Evolutionary conservation across 352 stramenopile genomes (phyloP), one percentile per base, ranked within the genome.

Genomic region (Ophiocytium majus): DNA sequence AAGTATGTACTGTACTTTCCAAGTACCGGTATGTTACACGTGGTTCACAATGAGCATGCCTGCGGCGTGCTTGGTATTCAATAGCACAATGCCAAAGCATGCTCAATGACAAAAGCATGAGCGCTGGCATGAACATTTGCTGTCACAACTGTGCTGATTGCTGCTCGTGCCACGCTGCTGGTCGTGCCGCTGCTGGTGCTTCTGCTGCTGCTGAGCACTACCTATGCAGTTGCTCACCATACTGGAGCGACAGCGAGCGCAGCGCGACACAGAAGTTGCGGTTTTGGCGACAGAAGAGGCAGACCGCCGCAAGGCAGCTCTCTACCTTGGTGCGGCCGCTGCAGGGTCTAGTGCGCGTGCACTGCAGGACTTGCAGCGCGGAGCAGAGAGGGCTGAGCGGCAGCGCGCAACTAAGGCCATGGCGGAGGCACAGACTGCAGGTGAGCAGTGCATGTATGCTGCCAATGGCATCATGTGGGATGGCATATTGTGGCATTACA

Each of bases 291-390:
- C 0, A 31, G 57, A 86, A 76, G 83, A 86, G 76, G 83, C 82
- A 80, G 50, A 79, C 10, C 78, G 83, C 0, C 76, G 35, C 32
- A 86, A 86, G 63, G 83, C 76, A 36, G 63, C 83, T 1, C 43
- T 86, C 76, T 86, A 86, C 43, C 79, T 83, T 32, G 83, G 83
- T 0, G 34, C 76, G 37, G 83, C 83, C 5, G 49, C 83, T 23
- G 83, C 83, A 0, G 83, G 76, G 1, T 37, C 83, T 0, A 79
- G 83, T 76, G 83, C 82, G 75, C 78, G 43, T 17, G 83, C 23
- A 49, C 36, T 79, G 9, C 57, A 71, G 10, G 76, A 86, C 36
- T 36, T 86, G 83, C 50, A 83, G 28, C 23, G 36, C 9, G 83
- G 83, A 35, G 63, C 76, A 63, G 83, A 86, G 66, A 79, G 83